These are phyloP conservation scores for Sphaerostilbella broomeana DNA, from an alignment of 2,329 filamentous ascomycete genomes.

Conservation along the genomic window DNA sequence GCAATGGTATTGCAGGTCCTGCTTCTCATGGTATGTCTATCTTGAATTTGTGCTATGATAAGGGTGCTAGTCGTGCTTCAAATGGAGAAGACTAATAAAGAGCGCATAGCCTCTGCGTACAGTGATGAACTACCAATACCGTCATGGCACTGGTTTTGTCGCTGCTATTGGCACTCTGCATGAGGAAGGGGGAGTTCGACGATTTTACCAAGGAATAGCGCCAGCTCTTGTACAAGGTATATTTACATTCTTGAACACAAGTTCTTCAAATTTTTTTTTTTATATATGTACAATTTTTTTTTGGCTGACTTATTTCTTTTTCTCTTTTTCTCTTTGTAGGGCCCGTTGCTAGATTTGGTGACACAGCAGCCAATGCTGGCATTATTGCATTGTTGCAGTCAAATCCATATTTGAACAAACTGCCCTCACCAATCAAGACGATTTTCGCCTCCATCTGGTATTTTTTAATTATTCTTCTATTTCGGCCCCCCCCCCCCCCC, in stretches of 20 bases:
- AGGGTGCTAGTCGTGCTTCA: too few relatives aligned
- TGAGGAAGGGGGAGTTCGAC: slow-evolving; percentile 32
- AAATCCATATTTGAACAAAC: slow-evolving; percentile 36
- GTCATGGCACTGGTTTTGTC: slow-evolving; percentile 37
- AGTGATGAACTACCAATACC: slow-evolving; percentile 47
- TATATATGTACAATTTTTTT: accelerated
- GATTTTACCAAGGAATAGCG: slow-evolving; percentile 41
- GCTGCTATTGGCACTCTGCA: slow-evolving; percentile 35
- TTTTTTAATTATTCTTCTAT: too few relatives aligned
- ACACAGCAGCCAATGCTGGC: slow-evolving; percentile 43
- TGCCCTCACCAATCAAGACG: slow-evolving; percentile 39
- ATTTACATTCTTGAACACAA: not conserved
- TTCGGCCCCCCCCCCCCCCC: too few relatives aligned
- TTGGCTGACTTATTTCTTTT: not conserved
- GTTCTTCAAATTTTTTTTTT: too few relatives aligned
- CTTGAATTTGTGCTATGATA: too few relatives aligned
- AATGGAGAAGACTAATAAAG: too few relatives aligned
- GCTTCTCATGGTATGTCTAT: slow-evolving; percentile 36
- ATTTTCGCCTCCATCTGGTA: slow-evolving; percentile 42
- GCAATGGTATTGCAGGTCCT: slow-evolving; percentile 44
- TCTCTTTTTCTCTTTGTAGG: slow-evolving; percentile 22
- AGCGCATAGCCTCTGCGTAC: slow-evolving; percentile 38
- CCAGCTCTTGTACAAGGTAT: slow-evolving; percentile 40
- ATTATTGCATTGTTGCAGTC: slow-evolving; percentile 42
- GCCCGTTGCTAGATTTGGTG: slow-evolving; percentile 39